Conservation (phyloP, 129 eudicot species). For the Helianthus annuus region DNA sequence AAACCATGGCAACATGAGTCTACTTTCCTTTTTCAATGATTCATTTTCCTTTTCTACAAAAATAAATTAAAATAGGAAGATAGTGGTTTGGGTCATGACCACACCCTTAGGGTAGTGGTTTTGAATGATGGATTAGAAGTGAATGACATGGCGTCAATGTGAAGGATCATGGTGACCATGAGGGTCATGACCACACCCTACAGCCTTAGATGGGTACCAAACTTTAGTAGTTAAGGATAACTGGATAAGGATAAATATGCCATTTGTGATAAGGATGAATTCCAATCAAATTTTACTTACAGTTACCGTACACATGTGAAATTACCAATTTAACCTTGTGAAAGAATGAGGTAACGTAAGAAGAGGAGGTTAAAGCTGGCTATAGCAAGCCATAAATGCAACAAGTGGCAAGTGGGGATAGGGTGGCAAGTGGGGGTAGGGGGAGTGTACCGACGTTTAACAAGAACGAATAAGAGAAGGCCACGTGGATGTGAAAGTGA, state of each 20-base stretch:
- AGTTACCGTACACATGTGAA: background rate
- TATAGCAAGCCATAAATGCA: constrained; percentile 15
- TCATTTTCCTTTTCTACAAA: too few species aligned
- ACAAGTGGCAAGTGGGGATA: constrained; percentile 36
- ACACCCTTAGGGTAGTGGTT: too few species aligned
- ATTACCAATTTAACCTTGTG: background rate
- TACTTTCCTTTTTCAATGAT: too few species aligned
- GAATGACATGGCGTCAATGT: too few species aligned
- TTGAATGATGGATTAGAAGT: too few species aligned
- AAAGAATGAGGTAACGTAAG: background rate
- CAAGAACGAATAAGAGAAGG: constrained; percentile 3
- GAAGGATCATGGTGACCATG: too few species aligned
- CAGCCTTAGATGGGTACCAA: background rate
- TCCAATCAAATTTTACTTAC: background rate
- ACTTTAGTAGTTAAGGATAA: background rate
- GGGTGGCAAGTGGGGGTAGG: constrained; percentile 30
- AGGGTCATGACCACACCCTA: too few species aligned
- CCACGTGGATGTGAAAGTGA: constrained; percentile 29
- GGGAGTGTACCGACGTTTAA: constrained; percentile 19
- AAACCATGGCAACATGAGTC: too few species aligned
- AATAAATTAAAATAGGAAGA: too few species aligned
- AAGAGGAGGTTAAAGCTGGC: constrained; percentile 4
- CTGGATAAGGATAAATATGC: constrained; percentile 31
- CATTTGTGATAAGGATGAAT: constrained; percentile 33
- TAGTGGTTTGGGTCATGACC: too few species aligned